phyloP scores from a whole-genome alignment of 495 filamentous ascomycete species.

The Neurospora sp. region DNA sequence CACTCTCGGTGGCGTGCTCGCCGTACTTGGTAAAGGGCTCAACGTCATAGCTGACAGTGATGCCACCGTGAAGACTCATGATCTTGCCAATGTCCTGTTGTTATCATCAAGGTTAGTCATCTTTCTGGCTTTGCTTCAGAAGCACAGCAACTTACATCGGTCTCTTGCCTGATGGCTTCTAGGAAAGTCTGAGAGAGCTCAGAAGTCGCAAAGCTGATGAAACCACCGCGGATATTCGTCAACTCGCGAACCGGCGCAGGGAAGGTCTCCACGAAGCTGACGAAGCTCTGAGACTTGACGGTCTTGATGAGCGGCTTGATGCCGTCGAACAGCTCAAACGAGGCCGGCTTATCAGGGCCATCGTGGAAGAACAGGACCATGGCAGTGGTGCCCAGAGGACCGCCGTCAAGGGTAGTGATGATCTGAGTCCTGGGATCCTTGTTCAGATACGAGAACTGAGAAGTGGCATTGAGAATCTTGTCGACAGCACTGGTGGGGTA shows the following conservation, averaged over 20 bases:
- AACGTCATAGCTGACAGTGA: slow-evolving; percentile 13
- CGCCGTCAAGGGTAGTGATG: slow-evolving; percentile 40
- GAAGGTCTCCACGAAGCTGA: slow-evolving; percentile 28
- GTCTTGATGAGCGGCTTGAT: slow-evolving; percentile 36
- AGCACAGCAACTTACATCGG: neutral
- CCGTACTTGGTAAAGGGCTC: slow-evolving; percentile 19
- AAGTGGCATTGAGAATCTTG: slow-evolving; percentile 42
- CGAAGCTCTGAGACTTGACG: slow-evolving; percentile 42
- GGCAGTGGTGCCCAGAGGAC: slow-evolving; percentile 39
- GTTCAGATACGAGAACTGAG: slow-evolving; percentile 37
- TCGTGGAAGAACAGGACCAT: slow-evolving; percentile 51
- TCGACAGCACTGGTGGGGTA: slow-evolving; percentile 16
- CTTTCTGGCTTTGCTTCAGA: neutral
- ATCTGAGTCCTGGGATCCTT: slow-evolving; percentile 35
- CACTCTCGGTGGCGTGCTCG: slow-evolving; percentile 12
- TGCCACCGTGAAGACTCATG: slow-evolving; percentile 3
- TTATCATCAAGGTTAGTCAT: neutral
- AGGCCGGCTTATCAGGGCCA: slow-evolving; percentile 42
- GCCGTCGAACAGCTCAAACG: slow-evolving; percentile 47
- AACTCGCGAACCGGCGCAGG: slow-evolving; percentile 5
- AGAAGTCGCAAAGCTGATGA: slow-evolving; percentile 17
- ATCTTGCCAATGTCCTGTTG: slow-evolving; percentile 3
- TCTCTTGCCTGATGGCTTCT: slow-evolving; percentile 10
- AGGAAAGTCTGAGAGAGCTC: slow-evolving; percentile 6
- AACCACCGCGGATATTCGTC: slow-evolving; percentile 12